Base-by-base conservation (phyloP, 495 filamentous ascomycete species). In the Aspergillus indologenus region DNA sequence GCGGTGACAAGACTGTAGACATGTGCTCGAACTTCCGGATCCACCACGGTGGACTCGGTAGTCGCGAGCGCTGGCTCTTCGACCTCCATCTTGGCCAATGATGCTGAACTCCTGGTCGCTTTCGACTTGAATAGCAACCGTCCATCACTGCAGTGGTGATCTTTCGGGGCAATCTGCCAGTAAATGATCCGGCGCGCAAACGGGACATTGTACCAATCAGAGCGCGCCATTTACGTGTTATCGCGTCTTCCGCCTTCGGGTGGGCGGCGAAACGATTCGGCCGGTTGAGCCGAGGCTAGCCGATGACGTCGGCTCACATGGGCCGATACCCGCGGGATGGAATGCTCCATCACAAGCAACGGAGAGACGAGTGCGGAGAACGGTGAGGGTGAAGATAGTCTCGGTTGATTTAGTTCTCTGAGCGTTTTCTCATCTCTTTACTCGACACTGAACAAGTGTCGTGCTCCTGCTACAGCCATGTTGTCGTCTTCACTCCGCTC, bases 1-100 rank as follows among this genome's bases (percentile, higher is more conserved):
- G 92, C 93, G 59, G 90, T 90, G 57, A 96, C 90, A 54, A 98
- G 84, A 75, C 89, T 93, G 75, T 89, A 92, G 65, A 98, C 86
- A 77, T 96, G 87, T 24, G 90, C 90, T 63, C 91, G 87, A 64
- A 96, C 91, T 71, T 96, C 89, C 58, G 90, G 90, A 68, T 96
- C 91, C 31, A 94, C 83, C 47, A 85, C 76, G 59, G 79, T 70
- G 59, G 77, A 74, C 51, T 70, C 69, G 48, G 74, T 71, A 45
- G 71, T 73, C 56, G 73, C 54, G 53, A 71, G 57, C 48, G 67
- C 69, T 43, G 59, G 60, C 56, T 78, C 76, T 57, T 77, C 67
- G 50, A 24, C 48, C 52, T 79, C 76, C 75, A 80, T 76, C 51
- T 60, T 70, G 65, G 59, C 52, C 56, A 43, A 31, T 53, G 46